Evolutionary conservation across 2,329 filamentous ascomycete species (phyloP).

Genomic region (Tolypocladium ovalisporum): DNA sequence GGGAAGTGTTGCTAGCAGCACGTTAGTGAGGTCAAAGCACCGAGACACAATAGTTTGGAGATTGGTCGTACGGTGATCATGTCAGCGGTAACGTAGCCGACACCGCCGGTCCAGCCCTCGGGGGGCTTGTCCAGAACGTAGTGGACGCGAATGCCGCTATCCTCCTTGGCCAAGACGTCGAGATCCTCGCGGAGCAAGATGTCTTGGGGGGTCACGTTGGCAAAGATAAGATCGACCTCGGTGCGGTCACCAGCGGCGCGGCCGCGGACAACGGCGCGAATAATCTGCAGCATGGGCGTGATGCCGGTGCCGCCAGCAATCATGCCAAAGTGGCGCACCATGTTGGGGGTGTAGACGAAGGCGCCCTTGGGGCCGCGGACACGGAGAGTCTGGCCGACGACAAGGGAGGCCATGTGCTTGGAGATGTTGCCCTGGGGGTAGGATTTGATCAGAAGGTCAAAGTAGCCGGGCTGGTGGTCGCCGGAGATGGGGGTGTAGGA

Average conservation of each 20-base stretch:
- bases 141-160: slow-evolving; percentile 75
- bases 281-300: slow-evolving; percentile 95
- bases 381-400: slow-evolving; percentile 77
- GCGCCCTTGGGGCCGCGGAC: slow-evolving; percentile 92
- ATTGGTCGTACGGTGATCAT: slow-evolving; percentile 68
- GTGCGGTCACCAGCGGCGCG: slow-evolving; percentile 72
- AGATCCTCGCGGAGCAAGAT: slow-evolving; percentile 91
- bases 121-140: slow-evolving; percentile 97
- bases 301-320: slow-evolving; percentile 96
- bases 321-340: slow-evolving; percentile 96
- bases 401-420: slow-evolving; percentile 75
- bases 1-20: slow-evolving; percentile 60
- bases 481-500: slow-evolving; percentile 90
- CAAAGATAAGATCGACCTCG: slow-evolving; percentile 89
- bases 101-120: slow-evolving; percentile 80
- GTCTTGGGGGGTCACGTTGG: slow-evolving; percentile 87
- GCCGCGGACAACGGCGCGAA: slow-evolving; percentile 79
- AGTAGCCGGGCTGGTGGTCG: slow-evolving; percentile 80
- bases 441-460: slow-evolving; percentile 95
- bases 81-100: slow-evolving; percentile 88
- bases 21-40: not conserved
- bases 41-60: not conserved
- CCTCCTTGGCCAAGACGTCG: slow-evolving; percentile 65
- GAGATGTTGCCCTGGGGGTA: slow-evolving; percentile 98
- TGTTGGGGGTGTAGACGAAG: slow-evolving; percentile 95